Evolutionary conservation across 2,329 filamentous ascomycete genomes (phyloP).

Genomic region (Alternaria viburni): DNA sequence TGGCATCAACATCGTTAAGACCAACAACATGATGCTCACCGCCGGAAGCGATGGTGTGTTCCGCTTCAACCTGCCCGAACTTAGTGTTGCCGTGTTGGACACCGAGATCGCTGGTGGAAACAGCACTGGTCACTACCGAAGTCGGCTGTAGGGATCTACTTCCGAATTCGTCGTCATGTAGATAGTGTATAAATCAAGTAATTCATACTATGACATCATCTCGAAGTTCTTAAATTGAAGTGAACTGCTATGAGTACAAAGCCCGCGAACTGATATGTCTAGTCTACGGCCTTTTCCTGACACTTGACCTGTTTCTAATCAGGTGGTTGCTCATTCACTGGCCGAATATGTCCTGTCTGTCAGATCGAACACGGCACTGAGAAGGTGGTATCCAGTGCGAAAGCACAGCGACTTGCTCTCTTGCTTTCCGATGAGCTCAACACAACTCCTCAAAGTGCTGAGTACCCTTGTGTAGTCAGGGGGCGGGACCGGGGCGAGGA

Average conservation of each 20-base stretch:
- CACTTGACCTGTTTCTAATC: background rate
- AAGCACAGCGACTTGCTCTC: conserved; percentile 22
- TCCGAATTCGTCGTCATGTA: background rate
- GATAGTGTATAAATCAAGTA: background rate
- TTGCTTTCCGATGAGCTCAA: conserved; percentile 23
- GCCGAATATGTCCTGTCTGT: background rate
- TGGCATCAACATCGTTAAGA: conserved; percentile 53
- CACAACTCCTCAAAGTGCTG: conserved; percentile 17
- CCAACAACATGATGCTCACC: conserved; percentile 21
- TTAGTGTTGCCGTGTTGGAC: conserved; percentile 64
- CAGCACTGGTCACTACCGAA: background rate
- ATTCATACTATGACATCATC: background rate
- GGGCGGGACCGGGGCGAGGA: background rate
- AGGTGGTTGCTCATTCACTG: background rate
- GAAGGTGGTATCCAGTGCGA: conserved; percentile 17
- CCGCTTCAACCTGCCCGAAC: conserved; percentile 59
- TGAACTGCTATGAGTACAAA: background rate
- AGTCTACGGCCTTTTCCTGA: background rate
- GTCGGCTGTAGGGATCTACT: background rate
- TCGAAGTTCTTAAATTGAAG: background rate
- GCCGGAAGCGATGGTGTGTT: conserved; percentile 56
- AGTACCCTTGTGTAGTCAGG: conserved; percentile 4
- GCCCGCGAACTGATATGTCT: background rate
- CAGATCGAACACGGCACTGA: conserved; percentile 13
- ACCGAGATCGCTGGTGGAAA: conserved; percentile 22